A percentile compares a stretch with the other conserved stretches of the same genome.
Evolutionary conservation across 768 basidiomycete species (phyloP).

Genomic region (Trametes cubensis): DNA sequence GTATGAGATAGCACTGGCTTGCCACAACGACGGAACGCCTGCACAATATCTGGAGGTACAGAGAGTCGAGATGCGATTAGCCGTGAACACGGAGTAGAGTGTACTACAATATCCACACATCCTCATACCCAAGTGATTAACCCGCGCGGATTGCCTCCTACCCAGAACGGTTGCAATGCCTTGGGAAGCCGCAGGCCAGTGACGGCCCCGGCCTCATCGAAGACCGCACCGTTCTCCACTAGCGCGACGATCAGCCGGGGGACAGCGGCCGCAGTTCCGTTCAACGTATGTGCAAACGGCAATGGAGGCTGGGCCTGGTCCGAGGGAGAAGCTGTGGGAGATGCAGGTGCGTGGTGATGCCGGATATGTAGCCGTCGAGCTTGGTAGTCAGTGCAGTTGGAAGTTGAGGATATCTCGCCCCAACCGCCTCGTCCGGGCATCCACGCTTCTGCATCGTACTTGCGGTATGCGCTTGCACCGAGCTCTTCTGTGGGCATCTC

Average conservation of each 20-base stretch:
- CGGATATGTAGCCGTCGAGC: slow-evolving; percentile 90
- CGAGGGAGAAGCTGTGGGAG: slow-evolving; percentile 15
- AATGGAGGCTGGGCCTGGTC: slow-evolving; percentile 39
- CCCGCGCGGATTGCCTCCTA: slow-evolving; percentile 34
- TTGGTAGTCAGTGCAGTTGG: slow-evolving; percentile 98
- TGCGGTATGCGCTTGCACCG: slow-evolving; percentile 90
- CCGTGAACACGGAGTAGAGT: neutral
- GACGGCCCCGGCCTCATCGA: slow-evolving; percentile 58
- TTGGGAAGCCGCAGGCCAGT: slow-evolving; percentile 66
- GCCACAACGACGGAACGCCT: neutral
- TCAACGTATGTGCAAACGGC: slow-evolving; percentile 89
- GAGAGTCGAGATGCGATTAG: neutral
- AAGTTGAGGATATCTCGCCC: slow-evolving; percentile 98
- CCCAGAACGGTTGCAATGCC: slow-evolving; percentile 71
- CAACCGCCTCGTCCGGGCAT: slow-evolving; percentile 96
- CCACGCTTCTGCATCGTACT: slow-evolving; percentile 98
- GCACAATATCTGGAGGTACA: neutral
- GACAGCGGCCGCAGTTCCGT: slow-evolving; percentile 94
- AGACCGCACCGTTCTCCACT: slow-evolving; percentile 85
- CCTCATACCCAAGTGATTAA: slow-evolving; percentile 31
- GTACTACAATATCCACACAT: neutral
- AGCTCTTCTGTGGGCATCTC: slow-evolving; percentile 99
- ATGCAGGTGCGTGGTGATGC: slow-evolving; percentile 40
- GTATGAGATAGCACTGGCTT: neutral
- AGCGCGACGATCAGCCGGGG: slow-evolving; percentile 90